Base-by-base conservation (phyloP, 1,284 basidiomycete species). In the Hemileia vastatrix region DNA sequence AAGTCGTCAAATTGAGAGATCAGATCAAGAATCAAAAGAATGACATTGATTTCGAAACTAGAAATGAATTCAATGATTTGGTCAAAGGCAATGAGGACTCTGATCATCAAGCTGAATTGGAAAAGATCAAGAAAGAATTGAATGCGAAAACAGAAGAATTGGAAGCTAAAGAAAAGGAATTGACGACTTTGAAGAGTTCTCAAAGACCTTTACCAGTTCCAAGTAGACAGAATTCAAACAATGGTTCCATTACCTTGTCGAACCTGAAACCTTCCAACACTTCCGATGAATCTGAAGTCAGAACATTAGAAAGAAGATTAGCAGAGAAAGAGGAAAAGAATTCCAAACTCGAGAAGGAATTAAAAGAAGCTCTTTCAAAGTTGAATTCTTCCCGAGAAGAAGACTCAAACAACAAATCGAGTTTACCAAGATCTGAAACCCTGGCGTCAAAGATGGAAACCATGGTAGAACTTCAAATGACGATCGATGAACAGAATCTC, bases 381-480 rank as follows among this genome's bases (percentile, higher is more conserved):
- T 40, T 40, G 15, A 40, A 11, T 40, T 40, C 36, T 15, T 11
- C 8, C 8, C 8, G 15, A 11, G 11, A 40, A 15, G 36, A 40
- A 15, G 8, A 9, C 8, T 11, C 9, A 11, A 40, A 40, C 36
- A 11, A 9, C 8, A 40, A 15, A 9, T 40, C 36, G 8, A 11
- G 11, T 40, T 15, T 40, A 11, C 36, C 36, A 49, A 49, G 52
- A 9, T 44, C 33, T 52, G 51, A 53, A 51, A 63, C 60, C 23
- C 55, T 44, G 18, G 60, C 54, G 6, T 52, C 48, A 43, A 63
- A 48, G 33, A 63, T 63, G 54, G 60, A 63, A 45, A 63, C 53
- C 13, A 63, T 63, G 13, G 54, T 63, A 23, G 61, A 63, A 32
- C 54, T 63, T 51, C 54, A 57, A 57, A 45, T 32, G n/a, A 55